phyloP scores from a whole-genome alignment of 768 basidiomycete species.

The Suillus sp. region DNA sequence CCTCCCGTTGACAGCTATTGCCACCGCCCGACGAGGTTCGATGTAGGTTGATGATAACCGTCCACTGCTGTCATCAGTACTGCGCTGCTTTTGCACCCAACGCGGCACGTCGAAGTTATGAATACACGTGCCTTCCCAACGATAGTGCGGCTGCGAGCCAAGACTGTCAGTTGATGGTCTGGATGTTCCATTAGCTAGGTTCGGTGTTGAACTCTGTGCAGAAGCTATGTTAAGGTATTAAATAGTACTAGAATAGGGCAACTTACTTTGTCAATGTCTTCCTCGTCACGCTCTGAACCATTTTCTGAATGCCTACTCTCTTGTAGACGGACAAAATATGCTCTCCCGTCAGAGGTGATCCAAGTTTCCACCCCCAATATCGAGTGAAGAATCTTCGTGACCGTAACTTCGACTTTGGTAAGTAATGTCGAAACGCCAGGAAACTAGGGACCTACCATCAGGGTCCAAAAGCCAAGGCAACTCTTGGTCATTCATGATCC shows the following conservation, averaged over 20 bases:
- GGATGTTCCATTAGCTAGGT: conserved; percentile 14
- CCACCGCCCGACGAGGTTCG: conserved; percentile 67
- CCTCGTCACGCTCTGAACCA: conserved; percentile 42
- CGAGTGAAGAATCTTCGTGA: conserved; percentile 63
- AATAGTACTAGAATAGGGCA: conserved; percentile 6
- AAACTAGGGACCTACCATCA: conserved; percentile 52
- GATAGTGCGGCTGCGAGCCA: conserved; percentile 18
- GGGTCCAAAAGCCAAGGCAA: conserved; percentile 75
- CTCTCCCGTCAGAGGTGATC: conserved; percentile 85
- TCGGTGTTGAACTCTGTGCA: conserved; percentile 16
- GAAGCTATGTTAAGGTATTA: neutral
- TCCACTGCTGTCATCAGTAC: conserved; percentile 47
- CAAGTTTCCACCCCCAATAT: conserved; percentile 71
- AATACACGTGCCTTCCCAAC: conserved; percentile 80
- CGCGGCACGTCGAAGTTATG: conserved; percentile 73
- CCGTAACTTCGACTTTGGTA: conserved; percentile 48
- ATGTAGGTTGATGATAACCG: conserved; percentile 45
- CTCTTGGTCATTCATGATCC: conserved; percentile 65
- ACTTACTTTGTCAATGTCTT: conserved; percentile 50
- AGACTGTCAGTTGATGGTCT: conserved; percentile 15
- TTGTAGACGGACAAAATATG: conserved; percentile 71
- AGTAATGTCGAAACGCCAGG: conserved; percentile 3
- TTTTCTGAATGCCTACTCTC: conserved; percentile 35
- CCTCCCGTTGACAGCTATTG: conserved; percentile 70
- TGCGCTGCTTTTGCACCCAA: conserved; percentile 79